These are phyloP conservation scores for Trichosanthes cucumerina DNA, from an alignment of 306 rosid genomes.

Conservation along the genomic window DNA sequence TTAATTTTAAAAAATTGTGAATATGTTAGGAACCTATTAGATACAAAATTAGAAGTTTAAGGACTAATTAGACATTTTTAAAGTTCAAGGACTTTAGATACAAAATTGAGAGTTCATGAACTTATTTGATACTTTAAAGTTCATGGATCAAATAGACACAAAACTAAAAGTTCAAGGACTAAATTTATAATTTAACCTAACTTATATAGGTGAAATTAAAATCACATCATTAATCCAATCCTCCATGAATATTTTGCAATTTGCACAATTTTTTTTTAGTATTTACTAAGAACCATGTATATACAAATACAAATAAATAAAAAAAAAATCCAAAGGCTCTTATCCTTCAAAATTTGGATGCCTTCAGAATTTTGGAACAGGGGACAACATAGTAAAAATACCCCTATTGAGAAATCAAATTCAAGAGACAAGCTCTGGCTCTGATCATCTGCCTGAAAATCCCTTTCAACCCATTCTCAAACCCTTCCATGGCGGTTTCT, in stretches of 20 bases:
- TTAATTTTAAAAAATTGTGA: too few relatives aligned
- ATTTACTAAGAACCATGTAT: not conserved
- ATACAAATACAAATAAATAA: too few relatives aligned
- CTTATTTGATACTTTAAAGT: too few relatives aligned
- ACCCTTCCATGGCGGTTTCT: slow-evolving; percentile 35
- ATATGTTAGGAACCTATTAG: too few relatives aligned
- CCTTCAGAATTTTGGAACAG: not conserved
- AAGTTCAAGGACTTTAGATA: too few relatives aligned
- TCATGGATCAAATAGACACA: too few relatives aligned
- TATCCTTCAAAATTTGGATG: not conserved
- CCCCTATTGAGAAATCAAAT: slow-evolving; percentile 37
- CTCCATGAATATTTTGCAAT: not conserved
- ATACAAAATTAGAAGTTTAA: too few relatives aligned
- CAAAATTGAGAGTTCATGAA: too few relatives aligned
- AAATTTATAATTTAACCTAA: too few relatives aligned
- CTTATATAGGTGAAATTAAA: not conserved
- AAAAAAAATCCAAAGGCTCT: not conserved
- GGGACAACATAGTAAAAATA: not conserved
- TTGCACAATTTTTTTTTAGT: not conserved
- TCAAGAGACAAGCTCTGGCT: slow-evolving; percentile 48
- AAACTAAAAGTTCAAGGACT: too few relatives aligned
- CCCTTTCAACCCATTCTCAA: slow-evolving; percentile 44
- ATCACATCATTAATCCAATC: not conserved
- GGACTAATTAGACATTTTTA: too few relatives aligned
- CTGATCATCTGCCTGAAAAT: slow-evolving; percentile 49